These are phyloP conservation scores for Chimonanthus praecox DNA, from an alignment of 164 flowering plant species.

Conservation along the genomic window DNA sequence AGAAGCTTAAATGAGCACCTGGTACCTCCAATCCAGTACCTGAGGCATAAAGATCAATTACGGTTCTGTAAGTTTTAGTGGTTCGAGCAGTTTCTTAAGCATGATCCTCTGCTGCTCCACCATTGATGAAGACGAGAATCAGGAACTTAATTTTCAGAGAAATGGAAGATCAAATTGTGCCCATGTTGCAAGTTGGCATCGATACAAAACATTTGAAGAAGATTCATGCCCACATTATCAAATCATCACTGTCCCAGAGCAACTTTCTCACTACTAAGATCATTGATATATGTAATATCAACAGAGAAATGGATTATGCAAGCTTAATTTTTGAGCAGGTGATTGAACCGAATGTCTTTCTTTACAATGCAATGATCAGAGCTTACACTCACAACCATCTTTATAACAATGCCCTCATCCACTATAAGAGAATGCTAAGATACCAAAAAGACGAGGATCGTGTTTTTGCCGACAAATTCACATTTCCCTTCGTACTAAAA, in stretches of 20 bases:
- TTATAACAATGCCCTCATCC: constrained; percentile 11
- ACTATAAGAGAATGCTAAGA: constrained; percentile 44
- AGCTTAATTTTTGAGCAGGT: constrained; percentile 42
- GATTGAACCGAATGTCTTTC: constrained; percentile 48
- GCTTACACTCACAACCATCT: constrained; percentile 37
- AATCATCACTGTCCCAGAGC: constrained; percentile 51
- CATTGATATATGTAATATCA: constrained; percentile 43
- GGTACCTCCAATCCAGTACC: too few species aligned
- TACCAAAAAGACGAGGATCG: constrained; percentile 10
- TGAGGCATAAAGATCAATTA: too few species aligned
- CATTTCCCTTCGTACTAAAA: constrained; percentile 59
- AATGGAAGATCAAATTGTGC: constrained; percentile 48
- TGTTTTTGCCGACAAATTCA: constrained; percentile 49
- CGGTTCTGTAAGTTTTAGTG: too few species aligned
- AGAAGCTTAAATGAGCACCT: too few species aligned
- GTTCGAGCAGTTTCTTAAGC: background rate
- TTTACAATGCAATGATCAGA: constrained; percentile 61
- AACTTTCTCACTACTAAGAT: constrained; percentile 66
- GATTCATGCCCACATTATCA: constrained; percentile 51
- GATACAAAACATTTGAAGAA: constrained; percentile 35
- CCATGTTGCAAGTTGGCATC: constrained; percentile 38
- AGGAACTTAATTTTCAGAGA: constrained; percentile 26
- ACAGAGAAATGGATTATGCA: constrained; percentile 38
- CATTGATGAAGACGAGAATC: constrained; percentile 5
- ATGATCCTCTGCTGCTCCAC: background rate